Evolutionary conservation across 169 alveolate genomes (phyloP).

Genomic region (Plasmodium relictum): DNA sequence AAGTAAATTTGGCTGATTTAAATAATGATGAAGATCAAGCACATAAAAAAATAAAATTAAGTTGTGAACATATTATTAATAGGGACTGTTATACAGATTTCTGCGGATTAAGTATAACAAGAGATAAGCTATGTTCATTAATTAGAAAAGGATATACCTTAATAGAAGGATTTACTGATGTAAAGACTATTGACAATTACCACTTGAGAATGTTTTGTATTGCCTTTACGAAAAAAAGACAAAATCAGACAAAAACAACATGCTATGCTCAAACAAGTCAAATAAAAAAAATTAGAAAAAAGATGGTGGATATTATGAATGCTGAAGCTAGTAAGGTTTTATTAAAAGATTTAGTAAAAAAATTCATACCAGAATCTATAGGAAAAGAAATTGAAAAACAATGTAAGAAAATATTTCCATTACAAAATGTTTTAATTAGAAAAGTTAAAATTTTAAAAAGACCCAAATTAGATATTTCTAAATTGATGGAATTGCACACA

Average conservation of each 20-base stretch:
- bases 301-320: conserved; percentile 97
- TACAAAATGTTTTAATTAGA: conserved; percentile 96
- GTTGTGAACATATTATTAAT: conserved; percentile 96
- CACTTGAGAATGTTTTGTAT: conserved; percentile 97
- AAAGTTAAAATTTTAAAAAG: conserved; percentile 97
- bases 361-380: conserved; percentile 95
- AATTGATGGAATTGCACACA: conserved; percentile 92
- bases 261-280: conserved; percentile 97
- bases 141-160: conserved; percentile 97
- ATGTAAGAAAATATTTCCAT: conserved; percentile 96
- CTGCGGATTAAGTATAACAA: conserved; percentile 97
- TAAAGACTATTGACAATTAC: conserved; percentile 97
- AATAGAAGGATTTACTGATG: conserved; percentile 97
- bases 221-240: conserved; percentile 96
- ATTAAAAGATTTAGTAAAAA: conserved; percentile 96
- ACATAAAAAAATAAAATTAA: conserved; percentile 95
- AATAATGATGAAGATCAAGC: conserved; percentile 96
- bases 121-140: conserved; percentile 97
- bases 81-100: conserved; percentile 96
- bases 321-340: conserved; percentile 95
- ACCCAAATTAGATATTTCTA: conserved; percentile 95
- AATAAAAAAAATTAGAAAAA: conserved; percentile 95
- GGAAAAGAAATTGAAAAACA: conserved; percentile 97
- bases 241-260: conserved; percentile 95
- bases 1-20: conserved; percentile 97